phyloP scores from a whole-genome alignment of 305 asterid species.

The Caryopteris hybrid region DNA sequence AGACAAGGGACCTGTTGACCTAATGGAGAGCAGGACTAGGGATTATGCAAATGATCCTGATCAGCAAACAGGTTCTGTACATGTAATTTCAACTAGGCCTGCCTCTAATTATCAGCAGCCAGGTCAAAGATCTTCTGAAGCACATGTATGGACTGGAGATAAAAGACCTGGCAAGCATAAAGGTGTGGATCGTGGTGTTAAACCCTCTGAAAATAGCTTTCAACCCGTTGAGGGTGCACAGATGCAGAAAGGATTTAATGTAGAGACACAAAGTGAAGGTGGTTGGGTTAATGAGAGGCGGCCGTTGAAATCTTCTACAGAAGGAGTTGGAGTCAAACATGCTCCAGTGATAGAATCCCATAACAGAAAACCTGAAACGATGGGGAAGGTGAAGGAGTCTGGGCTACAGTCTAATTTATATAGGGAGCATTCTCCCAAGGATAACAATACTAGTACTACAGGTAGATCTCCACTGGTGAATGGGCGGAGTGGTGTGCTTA shows the following conservation, averaged over 20 bases:
- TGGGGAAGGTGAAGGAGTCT: slow-evolving; percentile 39
- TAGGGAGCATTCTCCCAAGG: slow-evolving; percentile 43
- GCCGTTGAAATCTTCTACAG: slow-evolving; percentile 34
- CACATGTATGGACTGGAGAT: slow-evolving; percentile 33
- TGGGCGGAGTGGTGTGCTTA: slow-evolving; percentile 53
- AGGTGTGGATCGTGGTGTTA: slow-evolving; percentile 38
- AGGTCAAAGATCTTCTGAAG: slow-evolving; percentile 42
- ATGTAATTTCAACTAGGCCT: slow-evolving; percentile 35
- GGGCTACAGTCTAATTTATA: slow-evolving; percentile 36
- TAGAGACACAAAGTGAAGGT: slow-evolving; percentile 40
- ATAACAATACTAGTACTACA: slow-evolving; percentile 30
- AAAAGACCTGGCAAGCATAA: slow-evolving; percentile 58
- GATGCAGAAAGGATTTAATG: slow-evolving; percentile 34
- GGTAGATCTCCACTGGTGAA: slow-evolving; percentile 52
- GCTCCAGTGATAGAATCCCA: slow-evolving; percentile 34
- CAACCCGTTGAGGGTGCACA: slow-evolving; percentile 40
- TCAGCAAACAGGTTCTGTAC: slow-evolving; percentile 38
- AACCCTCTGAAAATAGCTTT: slow-evolving; percentile 46
- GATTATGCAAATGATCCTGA: slow-evolving; percentile 40
- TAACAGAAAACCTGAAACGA: slow-evolving; percentile 36
- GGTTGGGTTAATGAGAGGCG: slow-evolving; percentile 38
- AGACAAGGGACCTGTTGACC: slow-evolving; percentile 26
- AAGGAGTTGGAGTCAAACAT: slow-evolving; percentile 44
- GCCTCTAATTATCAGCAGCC: slow-evolving; percentile 48
- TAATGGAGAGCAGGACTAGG: slow-evolving; percentile 32